Base-by-base conservation (phyloP, 2,329 filamentous ascomycete genomes). In the Claviceps paspali region DNA sequence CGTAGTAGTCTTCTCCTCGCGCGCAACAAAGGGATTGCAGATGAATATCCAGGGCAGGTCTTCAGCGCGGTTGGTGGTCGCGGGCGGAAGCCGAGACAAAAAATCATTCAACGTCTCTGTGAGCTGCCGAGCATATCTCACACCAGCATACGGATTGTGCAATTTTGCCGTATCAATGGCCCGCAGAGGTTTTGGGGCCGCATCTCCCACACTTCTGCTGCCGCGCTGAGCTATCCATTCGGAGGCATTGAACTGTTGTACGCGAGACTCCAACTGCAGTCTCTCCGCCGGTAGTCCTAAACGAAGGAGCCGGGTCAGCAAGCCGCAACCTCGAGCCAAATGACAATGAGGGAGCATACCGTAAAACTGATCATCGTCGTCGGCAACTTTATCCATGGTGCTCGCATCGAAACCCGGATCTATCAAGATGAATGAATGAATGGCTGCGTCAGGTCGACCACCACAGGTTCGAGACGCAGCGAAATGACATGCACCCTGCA, bases 11-110 rank as follows among this genome's bases (percentile, higher is more conserved):
- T 54, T 62, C 31, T 50, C 44, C 12, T 56, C 56, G 5, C 56
- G 54, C 3, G 52, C 50, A 42, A 61, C 62, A 48, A 69, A 68
- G 0, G 79, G 79, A 52, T 84, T 84, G 36, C 67, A 69, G 29
- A 82, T 70, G 61, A 70, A 85, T 33, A 93, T 83, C 80, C 82
- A 91, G 0, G 69, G 68, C 3, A 68, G 63, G 1, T 59, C 46
- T 0, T 49, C 49, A 1, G 54, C 56, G 3, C 58, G 52, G 2
- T 62, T 55, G 1, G 76, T 82, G 2, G 68, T 78, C 3, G 68
- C 67, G 0, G 84, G 82, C 0, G 79, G 79, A 0, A 87, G 62
- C 7, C 83, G 74, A 7, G 59, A 41, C 2, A 91, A 56, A 47
- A 93, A 92, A 1, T 69, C 66, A 6, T 70, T 56, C 1, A 81